A percentile compares a stretch with the other conserved stretches of the same genome.
Conservation (phyloP, 805 yeast genomes). For the Hanseniaspora meyeri region DNA sequence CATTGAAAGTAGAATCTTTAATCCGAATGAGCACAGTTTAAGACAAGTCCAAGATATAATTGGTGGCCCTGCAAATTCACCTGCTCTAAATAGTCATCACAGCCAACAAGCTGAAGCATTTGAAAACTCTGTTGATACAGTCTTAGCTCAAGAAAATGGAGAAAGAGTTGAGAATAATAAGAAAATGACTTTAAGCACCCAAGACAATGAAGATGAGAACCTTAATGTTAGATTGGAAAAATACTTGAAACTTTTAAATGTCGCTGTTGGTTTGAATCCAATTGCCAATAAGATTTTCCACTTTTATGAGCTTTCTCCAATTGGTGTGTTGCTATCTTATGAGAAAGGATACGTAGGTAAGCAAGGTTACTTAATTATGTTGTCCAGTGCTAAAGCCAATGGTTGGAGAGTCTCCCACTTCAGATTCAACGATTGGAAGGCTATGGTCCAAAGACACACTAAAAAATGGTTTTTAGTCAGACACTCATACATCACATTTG, state of each 20-base stretch:
- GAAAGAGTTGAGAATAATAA: not conserved
- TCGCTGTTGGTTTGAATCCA: constrained; percentile 52
- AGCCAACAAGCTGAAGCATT: not conserved
- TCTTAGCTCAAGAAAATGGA: not conserved
- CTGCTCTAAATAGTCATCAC: not conserved
- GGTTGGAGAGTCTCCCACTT: constrained; percentile 96
- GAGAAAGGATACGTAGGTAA: constrained; percentile 77
- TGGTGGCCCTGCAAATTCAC: not conserved
- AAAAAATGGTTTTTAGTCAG: constrained; percentile 86
- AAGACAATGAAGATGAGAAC: constrained; percentile 11
- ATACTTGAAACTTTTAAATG: constrained; percentile 53
- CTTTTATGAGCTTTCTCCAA: constrained; percentile 80
- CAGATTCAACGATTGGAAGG: constrained; percentile 61
- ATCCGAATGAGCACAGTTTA: constrained; percentile 9
- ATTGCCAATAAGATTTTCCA: constrained; percentile 74
- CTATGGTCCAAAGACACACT: constrained; percentile 83
- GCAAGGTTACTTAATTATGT: constrained; percentile 72
- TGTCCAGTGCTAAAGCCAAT: constrained; percentile 73
- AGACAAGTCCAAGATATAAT: constrained; percentile 4
- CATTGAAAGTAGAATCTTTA: constrained; percentile 10
- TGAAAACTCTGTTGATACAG: not conserved
- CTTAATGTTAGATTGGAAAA: constrained; percentile 38
- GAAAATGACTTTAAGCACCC: not conserved
- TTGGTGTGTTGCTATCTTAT: constrained; percentile 68
- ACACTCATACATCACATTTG: constrained; percentile 72